Evolutionary conservation across 441 rosid genomes (phyloP).

Genomic region (Bruguiera hainesii): DNA sequence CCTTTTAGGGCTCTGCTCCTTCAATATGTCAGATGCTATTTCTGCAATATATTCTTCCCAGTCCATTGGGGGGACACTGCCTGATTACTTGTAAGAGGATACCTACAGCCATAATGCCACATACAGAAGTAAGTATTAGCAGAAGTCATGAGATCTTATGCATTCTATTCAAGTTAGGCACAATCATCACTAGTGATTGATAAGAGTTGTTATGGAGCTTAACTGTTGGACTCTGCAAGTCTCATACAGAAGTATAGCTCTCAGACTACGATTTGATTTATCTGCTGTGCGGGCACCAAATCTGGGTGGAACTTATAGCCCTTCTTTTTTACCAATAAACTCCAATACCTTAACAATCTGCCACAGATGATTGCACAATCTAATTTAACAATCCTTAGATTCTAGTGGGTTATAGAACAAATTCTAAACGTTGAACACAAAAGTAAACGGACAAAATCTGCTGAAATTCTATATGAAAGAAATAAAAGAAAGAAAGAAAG

Average conservation of each 20-base stretch:
- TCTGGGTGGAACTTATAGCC: conserved; percentile 69
- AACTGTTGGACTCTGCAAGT: conserved; percentile 93
- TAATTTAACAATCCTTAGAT: background rate
- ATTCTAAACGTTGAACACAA: background rate
- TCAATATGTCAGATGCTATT: conserved; percentile 82
- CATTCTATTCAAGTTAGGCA: conserved; percentile 3
- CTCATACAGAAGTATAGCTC: conserved; percentile 84
- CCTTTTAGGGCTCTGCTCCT: conserved; percentile 96
- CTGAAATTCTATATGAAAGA: background rate
- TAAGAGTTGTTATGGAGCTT: conserved; percentile 18
- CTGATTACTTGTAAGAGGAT: conserved; percentile 71
- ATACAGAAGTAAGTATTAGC: background rate
- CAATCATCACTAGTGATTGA: background rate
- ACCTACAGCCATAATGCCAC: conserved; percentile 39
- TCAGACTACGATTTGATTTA: conserved; percentile 78
- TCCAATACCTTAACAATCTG: conserved; percentile 80
- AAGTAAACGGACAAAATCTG: background rate
- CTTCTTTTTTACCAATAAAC: conserved; percentile 79
- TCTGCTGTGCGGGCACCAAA: conserved; percentile 77
- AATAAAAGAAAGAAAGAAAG: background rate
- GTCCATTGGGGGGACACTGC: conserved; percentile 74
- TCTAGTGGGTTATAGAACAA: background rate
- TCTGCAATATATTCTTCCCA: conserved; percentile 94
- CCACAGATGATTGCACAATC: background rate
- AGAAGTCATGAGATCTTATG: conserved; percentile 10